Evolutionary conservation across 768 basidiomycete genomes (phyloP).

Genomic region (Peribolospora baueri): DNA sequence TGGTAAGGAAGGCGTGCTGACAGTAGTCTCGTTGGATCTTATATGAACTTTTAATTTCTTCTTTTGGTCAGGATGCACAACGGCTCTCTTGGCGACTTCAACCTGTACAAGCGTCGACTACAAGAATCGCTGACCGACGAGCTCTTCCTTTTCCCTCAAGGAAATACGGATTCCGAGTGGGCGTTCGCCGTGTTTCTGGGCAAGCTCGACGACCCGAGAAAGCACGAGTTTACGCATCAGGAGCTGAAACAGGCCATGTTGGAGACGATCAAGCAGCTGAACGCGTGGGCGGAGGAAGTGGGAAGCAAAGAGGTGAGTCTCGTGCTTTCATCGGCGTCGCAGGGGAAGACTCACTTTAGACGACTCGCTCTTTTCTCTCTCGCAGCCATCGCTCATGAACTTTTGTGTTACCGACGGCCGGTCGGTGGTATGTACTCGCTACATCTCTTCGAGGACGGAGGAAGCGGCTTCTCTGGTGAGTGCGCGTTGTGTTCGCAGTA

Average conservation of each 20-base stretch:
- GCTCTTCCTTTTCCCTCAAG: slow-evolving; percentile 63
- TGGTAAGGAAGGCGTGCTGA: slow-evolving; percentile 15
- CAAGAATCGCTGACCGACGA: slow-evolving; percentile 56
- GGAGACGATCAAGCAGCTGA: slow-evolving; percentile 57
- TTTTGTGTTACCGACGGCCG: slow-evolving; percentile 92
- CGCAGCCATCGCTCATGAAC: slow-evolving; percentile 60
- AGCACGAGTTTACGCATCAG: slow-evolving; percentile 39
- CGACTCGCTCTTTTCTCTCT: background rate
- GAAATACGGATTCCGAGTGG: slow-evolving; percentile 97
- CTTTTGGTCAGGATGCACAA: slow-evolving; percentile 18
- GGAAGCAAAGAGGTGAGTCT: slow-evolving; percentile 7
- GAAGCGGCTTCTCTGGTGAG: slow-evolving; percentile 72
- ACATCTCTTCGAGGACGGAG: slow-evolving; percentile 71
- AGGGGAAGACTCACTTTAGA: background rate
- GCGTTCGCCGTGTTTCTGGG: slow-evolving; percentile 71
- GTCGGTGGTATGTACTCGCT: slow-evolving; percentile 77
- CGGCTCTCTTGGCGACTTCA: slow-evolving; percentile 41
- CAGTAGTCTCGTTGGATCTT: too few species aligned
- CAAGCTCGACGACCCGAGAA: slow-evolving; percentile 1
- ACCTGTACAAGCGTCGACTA: slow-evolving; percentile 49
- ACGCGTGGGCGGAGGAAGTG: slow-evolving; percentile 34
- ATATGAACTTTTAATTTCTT: too few species aligned
- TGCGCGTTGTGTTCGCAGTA: slow-evolving; percentile 8
- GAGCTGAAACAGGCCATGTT: slow-evolving; percentile 64
- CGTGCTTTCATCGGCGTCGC: background rate